Percentiles rank a stretch among this genome's conserved stretches.
phyloP scores from a whole-genome alignment of 441 rosid genomes.

The Erodium moschatum region DNA sequence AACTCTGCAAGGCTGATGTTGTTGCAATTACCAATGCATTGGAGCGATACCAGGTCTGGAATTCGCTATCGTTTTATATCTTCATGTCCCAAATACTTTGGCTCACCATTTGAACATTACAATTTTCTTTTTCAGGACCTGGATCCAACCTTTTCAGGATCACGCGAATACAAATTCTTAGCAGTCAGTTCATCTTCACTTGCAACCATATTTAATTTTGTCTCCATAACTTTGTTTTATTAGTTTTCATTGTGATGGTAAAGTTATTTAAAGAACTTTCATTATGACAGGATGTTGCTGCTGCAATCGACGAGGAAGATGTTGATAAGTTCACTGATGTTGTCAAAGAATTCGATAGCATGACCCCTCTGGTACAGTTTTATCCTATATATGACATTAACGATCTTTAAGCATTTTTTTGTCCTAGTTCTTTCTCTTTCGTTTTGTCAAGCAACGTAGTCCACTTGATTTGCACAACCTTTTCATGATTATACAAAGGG shows the following conservation, averaged over 20 bases:
- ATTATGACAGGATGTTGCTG: conserved; percentile 52
- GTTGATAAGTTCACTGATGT: conserved; percentile 69
- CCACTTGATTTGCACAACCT: too few relatives aligned
- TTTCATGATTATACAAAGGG: too few relatives aligned
- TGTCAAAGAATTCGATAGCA: conserved; percentile 90
- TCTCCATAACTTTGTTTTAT: neutral
- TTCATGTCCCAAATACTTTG: neutral
- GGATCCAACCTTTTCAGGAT: conserved; percentile 94
- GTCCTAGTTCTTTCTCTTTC: too few relatives aligned
- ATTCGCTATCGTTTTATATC: conserved; percentile 17
- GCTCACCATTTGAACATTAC: neutral
- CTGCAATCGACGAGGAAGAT: conserved; percentile 90
- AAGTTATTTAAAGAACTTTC: conserved; percentile 12
- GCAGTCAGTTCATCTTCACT: conserved; percentile 29
- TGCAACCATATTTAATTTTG: neutral
- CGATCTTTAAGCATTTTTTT: neutral
- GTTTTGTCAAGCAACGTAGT: too few relatives aligned
- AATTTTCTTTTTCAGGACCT: conserved; percentile 49
- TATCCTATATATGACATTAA: neutral
- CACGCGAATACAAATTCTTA: conserved; percentile 65
- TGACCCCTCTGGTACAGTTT: conserved; percentile 77
- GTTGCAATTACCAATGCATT: conserved; percentile 81
- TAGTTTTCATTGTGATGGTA: neutral
- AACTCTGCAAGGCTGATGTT: conserved; percentile 85
- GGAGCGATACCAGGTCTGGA: conserved; percentile 71